Conservation (phyloP, 2,329 filamentous ascomycete genomes). For the Chaetomium sp. region DNA sequence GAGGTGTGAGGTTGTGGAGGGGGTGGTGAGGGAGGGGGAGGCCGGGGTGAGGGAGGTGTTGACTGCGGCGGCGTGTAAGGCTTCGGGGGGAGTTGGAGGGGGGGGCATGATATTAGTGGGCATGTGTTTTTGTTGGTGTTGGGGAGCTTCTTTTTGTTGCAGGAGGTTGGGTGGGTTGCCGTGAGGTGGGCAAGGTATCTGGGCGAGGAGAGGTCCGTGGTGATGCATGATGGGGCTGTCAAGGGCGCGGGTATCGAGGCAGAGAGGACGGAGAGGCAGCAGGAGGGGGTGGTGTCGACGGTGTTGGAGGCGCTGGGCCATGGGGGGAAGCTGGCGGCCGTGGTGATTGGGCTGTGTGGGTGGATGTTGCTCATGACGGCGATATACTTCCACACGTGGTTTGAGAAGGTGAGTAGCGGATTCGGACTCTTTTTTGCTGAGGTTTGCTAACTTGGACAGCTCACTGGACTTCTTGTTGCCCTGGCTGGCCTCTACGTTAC, state of each 20-base stretch:
- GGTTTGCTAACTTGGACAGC: slow-evolving; percentile 42
- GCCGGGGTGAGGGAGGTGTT: slow-evolving; percentile 55
- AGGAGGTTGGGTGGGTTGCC: slow-evolving; percentile 71
- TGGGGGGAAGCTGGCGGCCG: slow-evolving; percentile 59
- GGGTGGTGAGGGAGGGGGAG: slow-evolving; percentile 31
- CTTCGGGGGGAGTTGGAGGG: slow-evolving; percentile 82
- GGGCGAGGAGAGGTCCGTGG: slow-evolving; percentile 65
- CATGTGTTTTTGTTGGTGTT: slow-evolving; percentile 92
- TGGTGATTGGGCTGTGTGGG: slow-evolving; percentile 70
- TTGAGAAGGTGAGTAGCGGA: slow-evolving; percentile 74
- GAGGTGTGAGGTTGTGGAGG: slow-evolving; percentile 65
- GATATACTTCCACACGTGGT: slow-evolving; percentile 98
- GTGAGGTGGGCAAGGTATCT: slow-evolving; percentile 46
- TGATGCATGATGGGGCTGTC: slow-evolving; percentile 66
- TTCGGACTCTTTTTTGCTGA: background rate
- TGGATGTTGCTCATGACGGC: slow-evolving; percentile 99
- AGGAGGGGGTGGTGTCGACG: slow-evolving; percentile 36
- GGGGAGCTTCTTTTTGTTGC: slow-evolving; percentile 76
- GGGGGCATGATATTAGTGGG: slow-evolving; percentile 95
- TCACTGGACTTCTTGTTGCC: slow-evolving; percentile 58
- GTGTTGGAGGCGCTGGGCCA: slow-evolving; percentile 44
- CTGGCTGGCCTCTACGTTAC: slow-evolving; percentile 50
- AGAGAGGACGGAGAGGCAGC: slow-evolving; percentile 30
- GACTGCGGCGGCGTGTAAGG: slow-evolving; percentile 79
- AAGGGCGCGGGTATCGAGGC: slow-evolving; percentile 59